phyloP scores from a whole-genome alignment of 371 early-diverging fungal species.

The Mortierella sp. region DNA sequence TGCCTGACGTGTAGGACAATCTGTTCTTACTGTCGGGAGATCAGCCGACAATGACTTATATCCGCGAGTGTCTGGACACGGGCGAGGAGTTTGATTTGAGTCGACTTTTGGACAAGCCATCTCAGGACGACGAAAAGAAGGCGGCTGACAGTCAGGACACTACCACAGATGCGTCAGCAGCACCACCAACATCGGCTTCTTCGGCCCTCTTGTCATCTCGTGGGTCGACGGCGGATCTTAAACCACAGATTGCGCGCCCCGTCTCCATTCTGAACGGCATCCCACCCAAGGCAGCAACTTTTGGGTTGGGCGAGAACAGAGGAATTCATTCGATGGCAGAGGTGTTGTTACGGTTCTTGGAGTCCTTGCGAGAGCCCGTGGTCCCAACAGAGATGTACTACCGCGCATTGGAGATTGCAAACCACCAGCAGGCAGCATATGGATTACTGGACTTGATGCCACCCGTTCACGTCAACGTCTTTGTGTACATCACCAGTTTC shows the following conservation, averaged over 20 bases:
- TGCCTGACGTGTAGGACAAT: constrained; percentile 59
- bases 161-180: background rate
- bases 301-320: constrained; percentile 56
- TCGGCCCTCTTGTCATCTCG: constrained; percentile 30
- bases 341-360: constrained; percentile 79
- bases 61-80: constrained; percentile 87
- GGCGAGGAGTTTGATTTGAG: constrained; percentile 79
- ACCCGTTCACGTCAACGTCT: constrained; percentile 75
- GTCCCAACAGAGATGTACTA: constrained; percentile 75
- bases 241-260: constrained; percentile 48
- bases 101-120: constrained; percentile 58
- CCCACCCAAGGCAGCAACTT: constrained; percentile 48
- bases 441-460: constrained; percentile 69
- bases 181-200: background rate
- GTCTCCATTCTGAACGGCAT: constrained; percentile 54
- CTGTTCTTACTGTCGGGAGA: constrained; percentile 82
- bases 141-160: background rate
- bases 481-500: constrained; percentile 83
- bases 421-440: constrained; percentile 32
- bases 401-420: constrained; percentile 69
- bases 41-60: constrained; percentile 70
- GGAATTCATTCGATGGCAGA: constrained; percentile 88
- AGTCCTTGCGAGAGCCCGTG: constrained; percentile 82
- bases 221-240: constrained; percentile 44
- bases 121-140: constrained; percentile 5